Evolutionary conservation across 768 basidiomycete genomes (phyloP), one percentile per base, ranked within the genome.

Genomic region (Dictyophora rubrovolvata): DNA sequence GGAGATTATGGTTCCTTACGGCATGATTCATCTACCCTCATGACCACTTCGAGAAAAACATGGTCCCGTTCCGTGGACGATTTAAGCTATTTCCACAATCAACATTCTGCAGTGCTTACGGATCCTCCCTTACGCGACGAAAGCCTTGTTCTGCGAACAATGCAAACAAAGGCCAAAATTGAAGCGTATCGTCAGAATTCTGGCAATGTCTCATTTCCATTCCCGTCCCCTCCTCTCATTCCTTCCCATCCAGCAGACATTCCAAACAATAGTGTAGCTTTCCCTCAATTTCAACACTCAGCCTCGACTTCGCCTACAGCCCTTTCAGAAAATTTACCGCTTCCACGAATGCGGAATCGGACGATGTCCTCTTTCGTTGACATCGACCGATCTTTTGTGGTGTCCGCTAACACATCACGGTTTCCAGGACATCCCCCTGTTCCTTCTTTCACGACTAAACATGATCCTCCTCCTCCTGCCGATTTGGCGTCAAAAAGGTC

Each of bases 21-120:
- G 62, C 68, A 18, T 63, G 66, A 3, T 60, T 64, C 14, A 55
- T 62, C 34, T 62, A 68, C 33, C 61, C 69, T 59, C 73, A 53
- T 47, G 67, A 67, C 71, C 53, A 69, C 71, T 60, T 71, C 74
- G 1, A 57, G 82, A 65, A 85, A 82, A 67, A 79, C 77, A 12
- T 91, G 89, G 89, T 89, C 87, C 22, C 83, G 75, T 67, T 89
- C 87, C 6, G 87, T 82, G 20, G 89, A 91, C 66, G 89, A 92
- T 68, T 77, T 91, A n/a, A 49, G 52, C 9, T 17, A 28, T 16
- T 34, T 49, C 35, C 59, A 48, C n/a, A 37, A 20, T 7, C 51
- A n/a, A 46, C 47, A 54, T 23, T 18, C 33, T 46, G n/a, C n/a
- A n/a, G 47, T 18, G 16, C 36, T 56, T 35, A 60, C 47, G 22